Evolutionary conservation across 2,329 filamentous ascomycete species (phyloP), one percentile per base, ranked within the genome.

Genomic region (Xylariomycetidae sp.): DNA sequence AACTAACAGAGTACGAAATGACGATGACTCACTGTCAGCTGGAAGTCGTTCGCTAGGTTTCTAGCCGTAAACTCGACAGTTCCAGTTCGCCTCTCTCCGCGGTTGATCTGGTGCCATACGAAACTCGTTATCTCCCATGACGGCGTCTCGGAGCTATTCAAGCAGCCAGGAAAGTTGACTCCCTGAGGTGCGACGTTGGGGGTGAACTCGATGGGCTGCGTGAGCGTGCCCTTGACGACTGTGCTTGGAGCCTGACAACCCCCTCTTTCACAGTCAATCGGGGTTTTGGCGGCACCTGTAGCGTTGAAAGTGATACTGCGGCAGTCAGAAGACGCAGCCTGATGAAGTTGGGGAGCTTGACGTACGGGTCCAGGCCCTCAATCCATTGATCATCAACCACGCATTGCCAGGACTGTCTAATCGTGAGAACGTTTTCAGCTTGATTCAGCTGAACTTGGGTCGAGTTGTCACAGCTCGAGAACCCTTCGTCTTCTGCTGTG

Each of bases 141-240:
- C 14, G 40, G 43, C 31, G 30, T 18, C 22, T 33, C 36, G 4
- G 43, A 44, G 4, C 23, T 33, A 12, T 41, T 41, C 17, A 46
- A 27, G 20, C 43, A 46, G 11, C 29, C 34, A 6, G 38, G 38
- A 13, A 41, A 25, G 29, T 46, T 44, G 4, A 46, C 43, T 12
- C 40, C 43, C 16, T 40, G 31, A 10, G 43, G 43, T n/a, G 40
- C 36, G 3, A 46, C 43, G n/a, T 44, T 37, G 1, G 43, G 43
- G n/a, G 34, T 44, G 4, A 46, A 25, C 16, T 39, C 38, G 13
- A 46, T 40, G 1, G 43, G 43, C 27, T 46, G 34, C 2, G 33
- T 39, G 5, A 46, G 26, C 7, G 36, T 38, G 15, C 40, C 43
- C 29, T 40, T 40, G 27, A 44, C 36, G 28, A 30, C 30, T 4